These are phyloP conservation scores for Secale cereale DNA, from an alignment of 176 grass and related monocot genomes.

Conservation along the genomic window DNA sequence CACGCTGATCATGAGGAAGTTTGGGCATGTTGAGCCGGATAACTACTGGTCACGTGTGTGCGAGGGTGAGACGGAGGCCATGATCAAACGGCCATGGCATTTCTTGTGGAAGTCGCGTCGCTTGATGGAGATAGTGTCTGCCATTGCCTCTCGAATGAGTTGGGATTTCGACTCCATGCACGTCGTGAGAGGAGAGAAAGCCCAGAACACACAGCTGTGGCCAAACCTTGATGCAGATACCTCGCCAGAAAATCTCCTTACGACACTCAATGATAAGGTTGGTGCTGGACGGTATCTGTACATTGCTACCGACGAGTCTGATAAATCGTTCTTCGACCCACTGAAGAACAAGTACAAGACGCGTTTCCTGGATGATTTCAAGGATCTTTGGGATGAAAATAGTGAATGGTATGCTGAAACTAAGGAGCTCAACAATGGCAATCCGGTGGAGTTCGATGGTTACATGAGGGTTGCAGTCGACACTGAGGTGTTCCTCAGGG, in stretches of 20 bases:
- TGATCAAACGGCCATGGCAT: constrained; percentile 87
- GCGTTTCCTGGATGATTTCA: constrained; percentile 79
- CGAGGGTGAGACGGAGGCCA: constrained; percentile 74
- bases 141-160: constrained; percentile 68
- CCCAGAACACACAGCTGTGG: constrained; percentile 70
- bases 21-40: constrained; percentile 64
- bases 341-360: constrained; percentile 67
- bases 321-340: constrained; percentile 73
- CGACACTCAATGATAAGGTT: constrained; percentile 63
- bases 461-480: constrained; percentile 96
- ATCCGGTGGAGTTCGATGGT: constrained; percentile 79
- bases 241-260: constrained; percentile 59
- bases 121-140: constrained; percentile 91
- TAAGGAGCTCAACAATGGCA: constrained; percentile 72
- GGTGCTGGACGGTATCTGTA: constrained; percentile 77
- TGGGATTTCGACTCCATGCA: constrained; percentile 92
- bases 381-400: constrained; percentile 78
- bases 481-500: constrained; percentile 86
- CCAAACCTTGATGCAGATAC: constrained; percentile 78
- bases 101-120: constrained; percentile 86
- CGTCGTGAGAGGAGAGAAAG: constrained; percentile 79
- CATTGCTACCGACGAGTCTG: constrained; percentile 67
- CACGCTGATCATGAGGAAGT: constrained; percentile 88
- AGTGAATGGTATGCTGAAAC: constrained; percentile 91
- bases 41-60: constrained; percentile 93